Evolutionary conservation across 768 basidiomycete species (phyloP).

Genomic region (Macrolepiota fuliginosa): DNA sequence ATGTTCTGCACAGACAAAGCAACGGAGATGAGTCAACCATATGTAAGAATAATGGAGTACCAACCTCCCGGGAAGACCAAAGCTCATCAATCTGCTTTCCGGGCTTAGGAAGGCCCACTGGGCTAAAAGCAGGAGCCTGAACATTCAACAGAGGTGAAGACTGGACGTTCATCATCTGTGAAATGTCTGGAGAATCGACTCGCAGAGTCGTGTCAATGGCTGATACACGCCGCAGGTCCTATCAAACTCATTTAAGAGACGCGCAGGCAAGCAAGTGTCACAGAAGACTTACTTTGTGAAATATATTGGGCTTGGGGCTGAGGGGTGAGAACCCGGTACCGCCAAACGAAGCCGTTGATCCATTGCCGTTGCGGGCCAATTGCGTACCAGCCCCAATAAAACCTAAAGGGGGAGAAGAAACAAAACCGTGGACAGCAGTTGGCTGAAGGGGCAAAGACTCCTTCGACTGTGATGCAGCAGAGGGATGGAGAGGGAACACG

Average conservation of each 20-base stretch:
- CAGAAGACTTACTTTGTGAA: conserved; percentile 19
- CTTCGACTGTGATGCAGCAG: conserved; percentile 4
- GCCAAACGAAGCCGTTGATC: conserved; percentile 11
- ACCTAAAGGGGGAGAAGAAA: neutral
- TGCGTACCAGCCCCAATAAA: neutral
- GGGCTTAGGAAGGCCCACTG: conserved; percentile 30
- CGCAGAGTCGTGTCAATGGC: conserved; percentile 10
- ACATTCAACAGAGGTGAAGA: conserved; percentile 32
- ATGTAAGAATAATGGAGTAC: neutral
- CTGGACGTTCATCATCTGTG: conserved; percentile 7
- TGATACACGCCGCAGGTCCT: conserved; percentile 20
- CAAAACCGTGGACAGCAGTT: neutral
- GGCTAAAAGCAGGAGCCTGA: conserved; percentile 31
- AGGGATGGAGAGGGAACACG: conserved; percentile 10
- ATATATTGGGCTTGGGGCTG: conserved; percentile 19
- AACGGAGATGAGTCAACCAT: neutral
- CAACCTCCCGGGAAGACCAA: conserved; percentile 33
- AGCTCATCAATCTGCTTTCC: conserved; percentile 27
- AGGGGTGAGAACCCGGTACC: conserved; percentile 25
- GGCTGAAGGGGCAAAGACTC: neutral
- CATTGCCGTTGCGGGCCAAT: neutral
- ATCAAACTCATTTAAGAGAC: neutral
- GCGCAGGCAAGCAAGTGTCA: neutral
- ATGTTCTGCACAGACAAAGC: conserved; percentile 16
- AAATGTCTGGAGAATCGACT: conserved; percentile 26